Conservation (phyloP, 768 basidiomycete species). For the Tulasnella sp. region DNA sequence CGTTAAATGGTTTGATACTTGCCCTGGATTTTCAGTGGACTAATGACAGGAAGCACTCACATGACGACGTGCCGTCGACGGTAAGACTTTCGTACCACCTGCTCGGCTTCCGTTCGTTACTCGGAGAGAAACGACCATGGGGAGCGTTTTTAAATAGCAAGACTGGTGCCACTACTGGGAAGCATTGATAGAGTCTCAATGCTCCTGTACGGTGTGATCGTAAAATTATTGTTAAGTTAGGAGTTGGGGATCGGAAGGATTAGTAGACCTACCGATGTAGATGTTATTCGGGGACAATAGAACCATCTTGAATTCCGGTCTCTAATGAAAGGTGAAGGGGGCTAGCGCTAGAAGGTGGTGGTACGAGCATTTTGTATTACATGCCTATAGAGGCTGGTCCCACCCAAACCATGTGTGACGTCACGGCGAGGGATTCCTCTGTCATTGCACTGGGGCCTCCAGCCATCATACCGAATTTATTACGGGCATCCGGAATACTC, state of each 20-base stretch:
- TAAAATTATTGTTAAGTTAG: too few species aligned
- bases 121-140: slow-evolving; percentile 1
- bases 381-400: too few species aligned
- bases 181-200: not conserved
- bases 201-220: not conserved
- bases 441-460: too few species aligned
- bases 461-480: too few species aligned
- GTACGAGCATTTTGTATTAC: too few species aligned
- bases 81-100: not conserved
- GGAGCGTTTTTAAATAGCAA: not conserved
- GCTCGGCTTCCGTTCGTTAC: not conserved
- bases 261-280: not conserved
- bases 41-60: not conserved
- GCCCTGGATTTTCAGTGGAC: not conserved
- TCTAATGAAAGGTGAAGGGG: too few species aligned
- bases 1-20: not conserved
- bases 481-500: too few species aligned
- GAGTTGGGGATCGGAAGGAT: not conserved
- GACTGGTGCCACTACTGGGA: not conserved
- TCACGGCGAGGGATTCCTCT: too few species aligned
- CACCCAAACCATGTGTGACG: too few species aligned
- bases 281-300: too few species aligned
- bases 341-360: too few species aligned
- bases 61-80: not conserved
- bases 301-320: too few species aligned